These are phyloP conservation scores for Waitea zeae DNA, from an alignment of 1,284 basidiomycete species.

Conservation along the genomic window DNA sequence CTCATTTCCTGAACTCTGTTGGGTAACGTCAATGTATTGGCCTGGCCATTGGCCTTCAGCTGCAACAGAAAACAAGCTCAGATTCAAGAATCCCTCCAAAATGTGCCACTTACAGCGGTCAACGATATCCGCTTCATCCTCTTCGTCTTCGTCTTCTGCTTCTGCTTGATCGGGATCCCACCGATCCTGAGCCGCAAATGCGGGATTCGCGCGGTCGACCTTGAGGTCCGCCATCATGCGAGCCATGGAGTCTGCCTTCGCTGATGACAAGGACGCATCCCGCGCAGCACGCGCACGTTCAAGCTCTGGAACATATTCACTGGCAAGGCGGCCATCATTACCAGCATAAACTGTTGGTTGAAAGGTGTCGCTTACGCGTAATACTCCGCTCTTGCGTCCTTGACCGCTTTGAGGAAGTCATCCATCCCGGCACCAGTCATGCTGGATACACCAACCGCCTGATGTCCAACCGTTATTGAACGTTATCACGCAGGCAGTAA, in stretches of 20 bases:
- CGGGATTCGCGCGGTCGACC: conserved; percentile 48
- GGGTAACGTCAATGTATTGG: conserved; percentile 52
- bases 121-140: conserved; percentile 36
- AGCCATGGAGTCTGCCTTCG: conserved; percentile 67
- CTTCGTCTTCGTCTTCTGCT: conserved; percentile 45
- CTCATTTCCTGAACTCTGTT: conserved; percentile 27
- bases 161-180: conserved; percentile 37
- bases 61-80: neutral
- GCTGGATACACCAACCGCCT: conserved; percentile 94
- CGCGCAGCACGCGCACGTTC: conserved; percentile 44
- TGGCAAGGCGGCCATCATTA: too few relatives aligned
- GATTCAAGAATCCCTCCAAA: conserved; percentile 7
- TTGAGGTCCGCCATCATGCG: conserved; percentile 78
- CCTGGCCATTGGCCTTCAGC: conserved; percentile 38
- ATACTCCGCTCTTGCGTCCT: conserved; percentile 78
- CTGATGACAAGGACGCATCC: conserved; percentile 46
- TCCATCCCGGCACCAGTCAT: conserved; percentile 87
- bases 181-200: conserved; percentile 28
- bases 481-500: neutral
- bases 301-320: conserved; percentile 87
- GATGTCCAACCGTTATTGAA: conserved; percentile 3
- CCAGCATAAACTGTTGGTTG: too few relatives aligned
- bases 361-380: conserved; percentile 65
- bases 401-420: conserved; percentile 84
- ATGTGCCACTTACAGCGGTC: conserved; percentile 37